Conservation (phyloP, 805 yeast genomes). For the Ogataea paradorogensis region DNA sequence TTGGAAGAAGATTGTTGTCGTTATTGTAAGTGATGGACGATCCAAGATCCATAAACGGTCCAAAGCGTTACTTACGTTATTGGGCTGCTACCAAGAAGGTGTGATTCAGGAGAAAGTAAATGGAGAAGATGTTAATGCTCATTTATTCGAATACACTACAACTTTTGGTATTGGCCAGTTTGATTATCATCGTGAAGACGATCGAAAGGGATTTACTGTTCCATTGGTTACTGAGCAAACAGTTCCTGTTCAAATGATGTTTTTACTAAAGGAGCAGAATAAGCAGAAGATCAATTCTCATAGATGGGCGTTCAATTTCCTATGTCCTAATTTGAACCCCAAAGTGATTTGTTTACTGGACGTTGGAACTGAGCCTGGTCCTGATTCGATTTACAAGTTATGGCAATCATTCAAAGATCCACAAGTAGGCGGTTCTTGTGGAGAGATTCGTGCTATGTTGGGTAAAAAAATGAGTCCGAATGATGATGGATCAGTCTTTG, state of each 20-base stretch:
- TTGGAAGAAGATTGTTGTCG: constrained; percentile 90
- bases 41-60: constrained; percentile 75
- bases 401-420: constrained; percentile 84
- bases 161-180: constrained; percentile 67
- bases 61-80: constrained; percentile 71
- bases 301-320: constrained; percentile 93
- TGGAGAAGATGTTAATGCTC: constrained; percentile 76
- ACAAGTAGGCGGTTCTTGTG: constrained; percentile 95
- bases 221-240: constrained; percentile 60
- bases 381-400: constrained; percentile 79
- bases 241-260: constrained; percentile 82
- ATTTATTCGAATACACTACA: constrained; percentile 89
- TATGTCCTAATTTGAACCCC: constrained; percentile 79
- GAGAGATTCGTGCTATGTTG: constrained; percentile 81
- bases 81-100: constrained; percentile 93
- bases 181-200: constrained; percentile 47
- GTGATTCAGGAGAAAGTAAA: constrained; percentile 88
- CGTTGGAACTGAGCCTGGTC: constrained; percentile 91
- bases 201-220: constrained; percentile 45
- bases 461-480: constrained; percentile 31
- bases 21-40: constrained; percentile 89
- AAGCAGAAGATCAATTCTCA: constrained; percentile 91
- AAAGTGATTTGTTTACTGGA: constrained; percentile 79
- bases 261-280: constrained; percentile 86
- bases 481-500: constrained; percentile 28